Conservation (phyloP, 2,329 filamentous ascomycete species). For the Orbilia blumenaviensis region DNA sequence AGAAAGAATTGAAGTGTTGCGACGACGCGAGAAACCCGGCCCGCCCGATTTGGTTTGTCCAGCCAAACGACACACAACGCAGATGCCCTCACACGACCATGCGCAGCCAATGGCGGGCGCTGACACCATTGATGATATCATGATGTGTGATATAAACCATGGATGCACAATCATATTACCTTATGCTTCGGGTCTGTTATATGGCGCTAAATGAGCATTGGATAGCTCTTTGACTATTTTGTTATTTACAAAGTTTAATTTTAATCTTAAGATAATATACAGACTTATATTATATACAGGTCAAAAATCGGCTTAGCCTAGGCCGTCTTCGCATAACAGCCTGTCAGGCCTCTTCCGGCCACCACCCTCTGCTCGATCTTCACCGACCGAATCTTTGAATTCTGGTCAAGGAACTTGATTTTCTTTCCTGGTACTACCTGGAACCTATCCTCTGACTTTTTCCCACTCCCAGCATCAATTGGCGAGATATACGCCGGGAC, state of each 20-base stretch:
- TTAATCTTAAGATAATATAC: neutral
- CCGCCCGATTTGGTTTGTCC: constrained; percentile 20
- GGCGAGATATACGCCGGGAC: constrained; percentile 65
- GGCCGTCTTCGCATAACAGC: constrained; percentile 41
- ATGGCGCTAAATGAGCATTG: no score
- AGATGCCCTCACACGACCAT: constrained; percentile 16
- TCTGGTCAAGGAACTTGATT: constrained; percentile 44
- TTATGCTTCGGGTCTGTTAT: no score
- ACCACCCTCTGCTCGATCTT: constrained; percentile 55
- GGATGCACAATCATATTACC: no score
- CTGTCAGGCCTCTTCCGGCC: constrained; percentile 55
- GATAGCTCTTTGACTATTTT: neutral
- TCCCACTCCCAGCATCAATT: constrained; percentile 55
- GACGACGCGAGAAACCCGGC: constrained; percentile 37
- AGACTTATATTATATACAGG: neutral
- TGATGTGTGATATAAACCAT: no score
- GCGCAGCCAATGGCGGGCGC: neutral
- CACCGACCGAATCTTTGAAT: constrained; percentile 36
- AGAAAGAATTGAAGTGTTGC: constrained; percentile 36
- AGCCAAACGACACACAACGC: constrained; percentile 47
- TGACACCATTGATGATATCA: no score
- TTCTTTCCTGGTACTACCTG: constrained; percentile 56
- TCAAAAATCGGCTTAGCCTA: neutral
- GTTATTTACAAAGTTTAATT: neutral
- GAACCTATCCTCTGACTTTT: constrained; percentile 55